Base-by-base conservation (phyloP, 1,139 yeast genomes). In the Kurtzmaniella quercitrusa region DNA sequence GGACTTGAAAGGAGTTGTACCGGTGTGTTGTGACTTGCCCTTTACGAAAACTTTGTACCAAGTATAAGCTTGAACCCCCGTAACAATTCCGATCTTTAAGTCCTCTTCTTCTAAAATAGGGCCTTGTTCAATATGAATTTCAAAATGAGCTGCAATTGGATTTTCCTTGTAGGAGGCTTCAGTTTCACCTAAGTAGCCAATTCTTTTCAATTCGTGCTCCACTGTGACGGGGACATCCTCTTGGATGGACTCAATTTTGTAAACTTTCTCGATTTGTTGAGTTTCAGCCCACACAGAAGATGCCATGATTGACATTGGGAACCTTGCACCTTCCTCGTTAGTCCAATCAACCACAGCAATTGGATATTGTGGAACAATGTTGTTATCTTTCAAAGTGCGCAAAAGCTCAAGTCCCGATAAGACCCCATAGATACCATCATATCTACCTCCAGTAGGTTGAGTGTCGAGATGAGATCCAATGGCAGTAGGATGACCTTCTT, bases 381-480 rank as follows among this genome's bases (percentile, higher is more conserved):
- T 62, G 57, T 80, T 78, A 12, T 80, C 87, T 46, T 80, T 77
- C 53, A 83, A 60, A 3, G 88, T 81, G 47, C 88, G 65, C 48
- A 84, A 57, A 4, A 83, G 80, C 57, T 84, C 88, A 36, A 84
- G 62, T 0, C 88, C 89, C 11, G 83, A 63, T 40, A 82, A 65
- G 5, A 84, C 89, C 18, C 89, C 91, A 33, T 74, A 70, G 36
- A 82, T 78, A 26, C 89, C 91, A 54, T 84, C 89, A 54, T 82
- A 84, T 47, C 87, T 66, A 5, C 89, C 89, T 26, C 89, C 89
- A 5, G 82, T 80, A n/a, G 89, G 89, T 60, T 84, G 89, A 1
- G 89, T 84, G 54, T 84, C 89, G 45, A 84, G 61, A 59, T 84
- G 89, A 0, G 88, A 82, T 0, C 91, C 89, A 47, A 83, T 79